Conservation (phyloP, 495 filamentous ascomycete species). For the Talaromyces wortmannii region DNA sequence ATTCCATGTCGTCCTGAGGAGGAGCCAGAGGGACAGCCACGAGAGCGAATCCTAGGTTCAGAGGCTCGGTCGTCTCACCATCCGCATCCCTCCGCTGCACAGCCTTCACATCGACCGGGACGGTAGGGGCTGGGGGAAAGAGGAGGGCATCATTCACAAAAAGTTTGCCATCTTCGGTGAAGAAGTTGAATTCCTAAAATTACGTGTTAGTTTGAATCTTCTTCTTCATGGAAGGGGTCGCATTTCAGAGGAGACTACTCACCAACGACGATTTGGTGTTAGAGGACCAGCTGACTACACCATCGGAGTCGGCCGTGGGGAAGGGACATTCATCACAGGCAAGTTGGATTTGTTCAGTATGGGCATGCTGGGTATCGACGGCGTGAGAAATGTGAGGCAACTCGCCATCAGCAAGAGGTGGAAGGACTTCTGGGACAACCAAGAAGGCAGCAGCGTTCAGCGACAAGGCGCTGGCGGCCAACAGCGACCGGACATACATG, state of each 20-base stretch:
- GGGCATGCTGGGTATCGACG: constrained; percentile 19
- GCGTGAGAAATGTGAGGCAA: constrained; percentile 22
- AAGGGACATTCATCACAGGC: constrained; percentile 42
- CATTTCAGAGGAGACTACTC: constrained; percentile 9
- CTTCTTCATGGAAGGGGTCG: not conserved
- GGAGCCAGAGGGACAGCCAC: constrained; percentile 29
- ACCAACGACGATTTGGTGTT: constrained; percentile 31
- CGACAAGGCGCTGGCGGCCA: constrained; percentile 33
- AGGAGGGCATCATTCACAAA: constrained; percentile 42
- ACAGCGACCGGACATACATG: constrained; percentile 38
- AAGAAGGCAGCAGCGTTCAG: constrained; percentile 40
- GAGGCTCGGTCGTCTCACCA: constrained; percentile 25
- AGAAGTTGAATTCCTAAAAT: constrained; percentile 31
- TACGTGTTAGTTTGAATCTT: not conserved
- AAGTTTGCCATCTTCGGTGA: constrained; percentile 31
- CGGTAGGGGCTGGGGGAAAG: constrained; percentile 33
- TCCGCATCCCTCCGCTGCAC: constrained; percentile 27
- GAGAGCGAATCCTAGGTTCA: constrained; percentile 35
- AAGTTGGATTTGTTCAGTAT: constrained; percentile 26
- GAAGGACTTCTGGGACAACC: constrained; percentile 33
- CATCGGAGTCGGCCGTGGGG: constrained; percentile 24
- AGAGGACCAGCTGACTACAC: constrained; percentile 27
- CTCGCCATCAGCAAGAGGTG: constrained; percentile 14
- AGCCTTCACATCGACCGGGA: constrained; percentile 21
- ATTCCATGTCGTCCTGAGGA: constrained; percentile 21